Conservation (phyloP, 768 basidiomycete genomes). For the Mycena floridula region DNA sequence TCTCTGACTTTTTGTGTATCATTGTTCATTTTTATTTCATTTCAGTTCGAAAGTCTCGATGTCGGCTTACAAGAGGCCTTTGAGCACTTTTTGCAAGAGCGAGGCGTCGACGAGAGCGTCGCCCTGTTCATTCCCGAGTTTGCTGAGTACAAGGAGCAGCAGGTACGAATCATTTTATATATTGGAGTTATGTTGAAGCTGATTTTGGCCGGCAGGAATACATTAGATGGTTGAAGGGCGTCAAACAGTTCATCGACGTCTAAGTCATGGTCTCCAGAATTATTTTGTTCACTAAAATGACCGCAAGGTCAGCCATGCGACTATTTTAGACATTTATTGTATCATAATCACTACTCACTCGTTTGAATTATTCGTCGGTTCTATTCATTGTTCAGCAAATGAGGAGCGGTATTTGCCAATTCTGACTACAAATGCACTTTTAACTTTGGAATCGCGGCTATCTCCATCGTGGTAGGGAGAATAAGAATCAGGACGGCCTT, state of each 20-base stretch:
- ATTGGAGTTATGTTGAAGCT: conserved; percentile 3
- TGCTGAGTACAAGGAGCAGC: conserved; percentile 88
- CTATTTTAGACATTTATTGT: conserved; percentile 5
- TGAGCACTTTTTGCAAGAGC: conserved; percentile 83
- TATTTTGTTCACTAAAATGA: conserved; percentile 1
- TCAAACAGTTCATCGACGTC: conserved; percentile 74
- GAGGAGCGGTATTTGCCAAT: no score
- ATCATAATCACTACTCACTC: not conserved
- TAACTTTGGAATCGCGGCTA: no score
- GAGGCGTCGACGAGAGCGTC: conserved; percentile 77
- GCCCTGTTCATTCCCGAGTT: conserved; percentile 89
- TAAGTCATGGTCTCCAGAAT: no score
- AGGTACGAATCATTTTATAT: conserved; percentile 40
- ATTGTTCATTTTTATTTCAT: not conserved
- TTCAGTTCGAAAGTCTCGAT: conserved; percentile 86
- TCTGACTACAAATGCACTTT: no score
- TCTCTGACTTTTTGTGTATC: not conserved
- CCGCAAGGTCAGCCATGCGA: not conserved
- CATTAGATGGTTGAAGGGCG: conserved; percentile 77
- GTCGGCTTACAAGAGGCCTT: conserved; percentile 85
- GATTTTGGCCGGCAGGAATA: conserved; percentile 62
- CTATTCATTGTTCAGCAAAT: no score
- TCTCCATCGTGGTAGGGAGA: no score
- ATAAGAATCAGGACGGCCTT: no score
- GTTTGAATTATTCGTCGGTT: no score